Conservation (phyloP, 148 eudicot genomes). For the Arbutus unedo region DNA sequence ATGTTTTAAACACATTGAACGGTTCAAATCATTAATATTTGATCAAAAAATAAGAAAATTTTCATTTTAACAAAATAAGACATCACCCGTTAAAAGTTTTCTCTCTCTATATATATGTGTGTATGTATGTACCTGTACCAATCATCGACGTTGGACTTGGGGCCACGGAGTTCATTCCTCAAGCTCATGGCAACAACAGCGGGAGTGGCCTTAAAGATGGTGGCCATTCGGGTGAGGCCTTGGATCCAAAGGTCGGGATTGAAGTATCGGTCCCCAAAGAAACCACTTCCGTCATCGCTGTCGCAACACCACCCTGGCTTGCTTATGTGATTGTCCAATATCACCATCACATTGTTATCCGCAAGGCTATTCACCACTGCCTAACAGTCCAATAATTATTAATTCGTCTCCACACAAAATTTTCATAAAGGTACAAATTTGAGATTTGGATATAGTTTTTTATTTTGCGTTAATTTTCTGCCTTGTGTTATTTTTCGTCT, state of each 20-base stretch:
- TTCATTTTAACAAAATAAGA: too few relatives aligned
- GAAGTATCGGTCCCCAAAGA: constrained; percentile 77
- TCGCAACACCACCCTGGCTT: constrained; percentile 94
- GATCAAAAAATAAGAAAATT: too few relatives aligned
- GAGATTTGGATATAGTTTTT: too few relatives aligned
- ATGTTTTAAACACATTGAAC: too few relatives aligned
- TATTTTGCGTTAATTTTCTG: too few relatives aligned
- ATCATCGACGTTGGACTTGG: constrained; percentile 54
- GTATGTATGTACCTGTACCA: constrained; percentile 67
- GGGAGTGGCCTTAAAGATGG: constrained; percentile 46
- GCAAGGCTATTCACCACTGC: constrained; percentile 66
- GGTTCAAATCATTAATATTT: too few relatives aligned
- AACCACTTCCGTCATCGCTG: constrained; percentile 69
- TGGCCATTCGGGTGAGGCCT: constrained; percentile 68
- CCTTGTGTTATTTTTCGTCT: too few relatives aligned
- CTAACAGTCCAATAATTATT: constrained; percentile 22
- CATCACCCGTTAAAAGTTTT: too few relatives aligned
- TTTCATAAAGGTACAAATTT: too few relatives aligned
- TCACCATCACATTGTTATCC: constrained; percentile 69
- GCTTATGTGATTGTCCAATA: constrained; percentile 81
- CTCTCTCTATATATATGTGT: constrained; percentile 69
- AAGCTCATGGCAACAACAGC: constrained; percentile 87
- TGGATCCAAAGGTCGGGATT: constrained; percentile 61
- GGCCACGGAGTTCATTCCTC: constrained; percentile 93
- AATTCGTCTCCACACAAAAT: too few relatives aligned